Base-by-base conservation (phyloP, 2,329 filamentous ascomycete genomes). In the Verticillium dahliae region DNA sequence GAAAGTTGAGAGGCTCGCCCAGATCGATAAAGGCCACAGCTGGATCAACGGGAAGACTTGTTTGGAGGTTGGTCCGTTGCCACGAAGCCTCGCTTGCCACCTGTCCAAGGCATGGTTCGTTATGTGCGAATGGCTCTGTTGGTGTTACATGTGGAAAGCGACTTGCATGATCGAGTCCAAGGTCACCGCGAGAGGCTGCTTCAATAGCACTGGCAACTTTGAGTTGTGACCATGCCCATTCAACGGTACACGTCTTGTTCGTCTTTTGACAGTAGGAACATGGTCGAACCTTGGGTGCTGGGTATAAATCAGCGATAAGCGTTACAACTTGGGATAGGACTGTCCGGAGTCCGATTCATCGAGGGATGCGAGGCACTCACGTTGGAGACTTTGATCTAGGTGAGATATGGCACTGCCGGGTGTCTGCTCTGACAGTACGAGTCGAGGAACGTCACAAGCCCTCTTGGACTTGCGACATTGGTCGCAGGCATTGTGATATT, bases 211-310 rank as follows among this genome's bases (percentile, higher is more conserved):
- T 9, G 56, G 34, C 35, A 22, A 57, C 11, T n/a, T 33, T 57
- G 9, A 57, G 58, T 45, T 67, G 62, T n/a, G 64, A 61, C 52
- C 60, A 62, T 11, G 61, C 67, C 71, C 71, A 72, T 9, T 71
- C 66, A 45, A 71, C 61, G 1, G 70, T 69, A 14, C 71, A 73
- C 10, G 62, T 63, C 55, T 73, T 73, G 6, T 68, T 66, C 15
- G 71, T 73, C 60, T 67, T 71, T 5, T 62, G 60, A 35, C 71
- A 73, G 14, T 73, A 73, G 0, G 70, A 69, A 57, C 71, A 73
- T 13, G 66, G 62, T 9, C 41, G 14, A 1, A 57, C 15, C 14
- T 57, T 37, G 13, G 45, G 59, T n/a, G 27, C 35, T 27, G 35
- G 13, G 33, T 27, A 56, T 18, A 27, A n/a, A 35, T 10, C 6